Conservation (phyloP, 2,329 filamentous ascomycete genomes). For the Juglanconis sp. region DNA sequence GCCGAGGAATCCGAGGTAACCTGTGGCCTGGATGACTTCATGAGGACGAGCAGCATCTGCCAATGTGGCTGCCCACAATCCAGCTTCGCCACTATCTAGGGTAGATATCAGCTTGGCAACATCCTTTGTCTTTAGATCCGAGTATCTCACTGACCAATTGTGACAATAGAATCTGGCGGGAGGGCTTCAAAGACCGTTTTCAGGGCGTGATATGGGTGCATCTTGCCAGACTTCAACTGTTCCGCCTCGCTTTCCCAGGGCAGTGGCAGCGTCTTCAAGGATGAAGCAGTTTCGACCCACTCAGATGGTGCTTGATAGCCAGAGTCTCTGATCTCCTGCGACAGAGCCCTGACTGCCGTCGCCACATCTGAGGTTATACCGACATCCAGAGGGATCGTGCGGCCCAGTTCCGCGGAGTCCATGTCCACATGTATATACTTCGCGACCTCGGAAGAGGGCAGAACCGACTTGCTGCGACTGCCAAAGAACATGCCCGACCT, state of each 20-base stretch:
- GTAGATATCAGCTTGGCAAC: not conserved
- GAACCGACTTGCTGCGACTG: not conserved
- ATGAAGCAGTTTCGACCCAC: slow-evolving; percentile 1
- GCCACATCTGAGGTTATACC: slow-evolving; percentile 6
- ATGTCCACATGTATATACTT: slow-evolving; percentile 9
- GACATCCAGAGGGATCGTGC: not conserved
- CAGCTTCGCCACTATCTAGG: slow-evolving; percentile 36
- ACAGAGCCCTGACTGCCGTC: not conserved
- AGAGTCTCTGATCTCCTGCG: not conserved
- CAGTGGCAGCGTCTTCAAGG: slow-evolving; percentile 1
- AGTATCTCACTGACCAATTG: slow-evolving; percentile 1
- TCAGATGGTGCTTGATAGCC: not conserved
- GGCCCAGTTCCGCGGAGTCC: slow-evolving; percentile 5
- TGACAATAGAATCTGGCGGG: slow-evolving; percentile 29
- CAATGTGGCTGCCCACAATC: slow-evolving; percentile 32
- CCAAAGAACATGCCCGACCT: slow-evolving; percentile 7
- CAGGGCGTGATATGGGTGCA: slow-evolving; percentile 8
- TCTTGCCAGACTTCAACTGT: not conserved
- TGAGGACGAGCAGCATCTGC: slow-evolving; percentile 26
- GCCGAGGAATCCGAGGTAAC: slow-evolving; percentile 43
- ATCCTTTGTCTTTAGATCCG: not conserved
- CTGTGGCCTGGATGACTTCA: slow-evolving; percentile 27
- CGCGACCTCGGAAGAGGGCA: not conserved
- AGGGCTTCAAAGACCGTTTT: slow-evolving; percentile 20
- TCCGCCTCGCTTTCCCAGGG: slow-evolving; percentile 1